Evolutionary conservation across 2,329 filamentous ascomycete genomes (phyloP).

Genomic region (Colletotrichum falcatum): DNA sequence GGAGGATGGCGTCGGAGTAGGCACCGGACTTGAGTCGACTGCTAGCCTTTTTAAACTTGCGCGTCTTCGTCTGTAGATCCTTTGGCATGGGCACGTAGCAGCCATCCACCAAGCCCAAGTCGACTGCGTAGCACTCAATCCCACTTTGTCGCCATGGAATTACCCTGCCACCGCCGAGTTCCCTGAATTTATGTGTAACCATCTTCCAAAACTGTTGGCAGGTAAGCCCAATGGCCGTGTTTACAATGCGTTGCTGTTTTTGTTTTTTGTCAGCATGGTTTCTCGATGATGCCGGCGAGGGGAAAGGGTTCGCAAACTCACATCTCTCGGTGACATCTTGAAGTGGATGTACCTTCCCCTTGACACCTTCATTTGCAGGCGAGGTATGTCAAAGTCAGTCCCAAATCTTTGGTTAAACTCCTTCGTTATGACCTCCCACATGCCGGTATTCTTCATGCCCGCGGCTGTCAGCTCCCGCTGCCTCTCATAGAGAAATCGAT

Average conservation of each 20-base stretch:
- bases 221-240: background rate
- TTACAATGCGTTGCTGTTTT: background rate
- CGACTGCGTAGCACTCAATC: conserved; percentile 63
- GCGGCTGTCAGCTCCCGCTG: conserved; percentile 55
- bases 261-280: background rate
- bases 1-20: conserved; percentile 17
- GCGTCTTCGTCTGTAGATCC: conserved; percentile 52
- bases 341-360: conserved; percentile 62
- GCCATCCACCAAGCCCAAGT: conserved; percentile 59
- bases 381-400: conserved; percentile 58
- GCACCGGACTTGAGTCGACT: conserved; percentile 40
- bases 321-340: conserved; percentile 63
- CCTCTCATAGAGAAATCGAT: conserved; percentile 63
- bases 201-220: conserved; percentile 49
- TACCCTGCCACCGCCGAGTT: conserved; percentile 61
- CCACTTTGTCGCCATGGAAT: conserved; percentile 63
- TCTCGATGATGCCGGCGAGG: background rate
- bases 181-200: conserved; percentile 59
- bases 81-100: conserved; percentile 48
- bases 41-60: conserved; percentile 58
- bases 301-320: conserved; percentile 51
- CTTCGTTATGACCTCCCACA: conserved; percentile 66
- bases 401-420: conserved; percentile 54
- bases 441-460: conserved; percentile 65
- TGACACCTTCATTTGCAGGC: conserved; percentile 68